A percentile compares a stretch with the other conserved stretches of the same genome.
Evolutionary conservation across 2,329 filamentous ascomycete genomes (phyloP).

Genomic region (Neoascochyta sp.): DNA sequence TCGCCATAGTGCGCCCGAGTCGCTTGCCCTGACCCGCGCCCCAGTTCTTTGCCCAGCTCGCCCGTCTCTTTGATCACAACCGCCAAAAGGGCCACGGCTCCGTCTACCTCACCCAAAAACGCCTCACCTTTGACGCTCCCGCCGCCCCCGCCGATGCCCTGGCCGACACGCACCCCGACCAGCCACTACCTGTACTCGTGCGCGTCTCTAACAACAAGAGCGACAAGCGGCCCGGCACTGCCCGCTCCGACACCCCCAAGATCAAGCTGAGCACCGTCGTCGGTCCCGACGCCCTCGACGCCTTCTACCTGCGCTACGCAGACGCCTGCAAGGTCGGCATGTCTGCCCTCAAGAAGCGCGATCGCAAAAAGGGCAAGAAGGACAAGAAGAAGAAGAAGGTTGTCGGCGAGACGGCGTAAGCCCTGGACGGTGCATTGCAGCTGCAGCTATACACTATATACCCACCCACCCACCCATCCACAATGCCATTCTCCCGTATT

Average conservation of each 20-base stretch:
- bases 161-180: constrained; percentile 57
- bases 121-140: constrained; percentile 49
- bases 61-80: constrained; percentile 63
- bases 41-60: constrained; percentile 70
- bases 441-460: neutral
- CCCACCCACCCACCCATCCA: constrained; percentile 8
- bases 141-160: constrained; percentile 48
- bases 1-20: too few relatives aligned
- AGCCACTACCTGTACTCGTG: constrained; percentile 70
- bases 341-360: constrained; percentile 84
- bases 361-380: constrained; percentile 79
- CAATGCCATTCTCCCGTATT: constrained; percentile 4
- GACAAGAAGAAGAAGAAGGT: constrained; percentile 68
- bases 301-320: constrained; percentile 80
- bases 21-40: constrained; percentile 3
- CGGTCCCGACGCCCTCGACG: constrained; percentile 68
- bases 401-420: constrained; percentile 18
- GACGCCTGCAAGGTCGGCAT: constrained; percentile 89
- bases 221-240: constrained; percentile 45
- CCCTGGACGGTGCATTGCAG: constrained; percentile 1
- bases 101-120: constrained; percentile 72
- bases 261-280: constrained; percentile 83
- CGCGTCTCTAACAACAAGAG: constrained; percentile 75
- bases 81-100: constrained; percentile 69
- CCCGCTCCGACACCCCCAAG: constrained; percentile 50